Evolutionary conservation across 2,329 filamentous ascomycete genomes (phyloP).

Genomic region (Purpureocillium takamizusanense): DNA sequence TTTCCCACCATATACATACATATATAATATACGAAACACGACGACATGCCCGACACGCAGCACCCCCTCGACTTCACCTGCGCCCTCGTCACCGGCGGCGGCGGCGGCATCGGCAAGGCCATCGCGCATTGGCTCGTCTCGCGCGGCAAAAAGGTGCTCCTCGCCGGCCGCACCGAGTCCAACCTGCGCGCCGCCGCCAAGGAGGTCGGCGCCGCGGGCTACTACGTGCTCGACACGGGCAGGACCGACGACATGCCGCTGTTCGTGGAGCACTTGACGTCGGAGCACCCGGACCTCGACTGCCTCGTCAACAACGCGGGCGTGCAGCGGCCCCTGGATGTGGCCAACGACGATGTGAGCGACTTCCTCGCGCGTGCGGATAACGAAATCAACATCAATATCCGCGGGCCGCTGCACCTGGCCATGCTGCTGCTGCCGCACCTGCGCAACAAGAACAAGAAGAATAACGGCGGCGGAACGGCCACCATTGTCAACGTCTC

Average conservation of each 20-base stretch:
- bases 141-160: conserved; percentile 39
- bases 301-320: conserved; percentile 52
- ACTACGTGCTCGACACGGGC: conserved; percentile 44
- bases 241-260: conserved; percentile 29
- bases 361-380: conserved; percentile 42
- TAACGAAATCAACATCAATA: conserved; percentile 49
- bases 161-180: conserved; percentile 44
- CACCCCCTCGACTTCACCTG: conserved; percentile 26
- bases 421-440: conserved; percentile 38
- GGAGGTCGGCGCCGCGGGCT: conserved; percentile 35
- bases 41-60: too few relatives aligned
- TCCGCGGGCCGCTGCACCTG: conserved; percentile 49
- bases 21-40: too few relatives aligned
- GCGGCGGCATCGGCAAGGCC: conserved; percentile 41
- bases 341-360: conserved; percentile 20
- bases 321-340: conserved; percentile 43
- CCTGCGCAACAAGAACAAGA: conserved; percentile 32
- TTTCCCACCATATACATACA: too few relatives aligned
- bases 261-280: conserved; percentile 34
- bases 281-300: conserved; percentile 40
- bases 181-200: conserved; percentile 34
- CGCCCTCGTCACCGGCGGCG: conserved; percentile 41
- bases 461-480: conserved; percentile 11
- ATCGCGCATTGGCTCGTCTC: conserved; percentile 36
- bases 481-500: conserved; percentile 43